Evolutionary conservation across 768 basidiomycete genomes (phyloP).

Genomic region (Russula brevipes): DNA sequence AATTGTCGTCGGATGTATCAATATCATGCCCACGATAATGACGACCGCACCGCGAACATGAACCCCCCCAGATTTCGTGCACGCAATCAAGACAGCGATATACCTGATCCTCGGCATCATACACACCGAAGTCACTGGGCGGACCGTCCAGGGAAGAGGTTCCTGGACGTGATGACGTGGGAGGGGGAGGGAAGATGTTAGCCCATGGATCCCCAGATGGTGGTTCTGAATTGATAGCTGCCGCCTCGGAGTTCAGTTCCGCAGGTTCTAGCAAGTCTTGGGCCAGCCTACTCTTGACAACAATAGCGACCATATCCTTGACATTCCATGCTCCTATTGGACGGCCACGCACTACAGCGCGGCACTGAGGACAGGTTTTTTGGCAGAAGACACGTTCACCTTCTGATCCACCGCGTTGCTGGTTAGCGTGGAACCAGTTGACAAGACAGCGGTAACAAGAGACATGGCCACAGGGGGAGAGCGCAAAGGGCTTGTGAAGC

Average conservation of each 20-base stretch:
- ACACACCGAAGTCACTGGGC: conserved; percentile 49
- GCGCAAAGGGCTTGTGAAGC: conserved; percentile 65
- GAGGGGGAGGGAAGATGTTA: conserved; percentile 45
- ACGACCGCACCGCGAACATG: conserved; percentile 58
- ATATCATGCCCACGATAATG: conserved; percentile 50
- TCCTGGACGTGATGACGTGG: conserved; percentile 28
- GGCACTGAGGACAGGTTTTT: conserved; percentile 45
- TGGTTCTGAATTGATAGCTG: conserved; percentile 28
- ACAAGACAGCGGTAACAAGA: conserved; percentile 69
- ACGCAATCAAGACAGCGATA: conserved; percentile 70
- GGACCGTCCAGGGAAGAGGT: conserved; percentile 26
- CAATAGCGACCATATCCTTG: conserved; percentile 41
- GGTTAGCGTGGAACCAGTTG: conserved; percentile 60
- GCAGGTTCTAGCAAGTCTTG: conserved; percentile 18
- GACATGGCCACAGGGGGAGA: conserved; percentile 71
- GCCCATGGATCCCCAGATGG: conserved; percentile 56
- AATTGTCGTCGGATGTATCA: conserved; percentile 20
- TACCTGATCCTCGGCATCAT: conserved; percentile 74
- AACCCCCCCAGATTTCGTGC: conserved; percentile 71
- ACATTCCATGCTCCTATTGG: conserved; percentile 48
- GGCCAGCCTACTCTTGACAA: conserved; percentile 52
- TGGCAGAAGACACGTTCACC: conserved; percentile 27
- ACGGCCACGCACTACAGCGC: conserved; percentile 39
- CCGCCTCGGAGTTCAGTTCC: conserved; percentile 25
- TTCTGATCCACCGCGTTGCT: conserved; percentile 4